A percentile compares a stretch with the other conserved stretches of the same genome.
These are phyloP conservation scores for Sporothrix brunneoviolacea DNA, from an alignment of 2,329 filamentous ascomycete genomes.

Conservation along the genomic window DNA sequence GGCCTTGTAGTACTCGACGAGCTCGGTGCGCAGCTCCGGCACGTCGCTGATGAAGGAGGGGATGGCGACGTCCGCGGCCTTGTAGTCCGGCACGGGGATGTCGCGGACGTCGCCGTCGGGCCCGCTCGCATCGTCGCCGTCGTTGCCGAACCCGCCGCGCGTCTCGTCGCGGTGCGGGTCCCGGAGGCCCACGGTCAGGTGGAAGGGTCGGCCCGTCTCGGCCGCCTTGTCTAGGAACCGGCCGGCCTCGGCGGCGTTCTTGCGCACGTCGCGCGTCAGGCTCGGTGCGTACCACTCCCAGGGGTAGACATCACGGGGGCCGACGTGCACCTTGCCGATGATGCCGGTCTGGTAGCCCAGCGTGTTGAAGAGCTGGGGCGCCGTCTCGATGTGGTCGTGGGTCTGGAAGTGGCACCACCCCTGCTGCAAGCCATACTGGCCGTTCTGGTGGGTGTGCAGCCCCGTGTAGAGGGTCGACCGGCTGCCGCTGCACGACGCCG, in stretches of 20 bases:
- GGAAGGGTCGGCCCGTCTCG: constrained; percentile 29
- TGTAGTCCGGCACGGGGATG: constrained; percentile 19
- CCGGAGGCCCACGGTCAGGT: constrained; percentile 38
- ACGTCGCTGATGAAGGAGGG: constrained; percentile 35
- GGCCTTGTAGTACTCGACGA: constrained; percentile 35
- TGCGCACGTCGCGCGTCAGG: constrained; percentile 36
- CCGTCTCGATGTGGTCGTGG: constrained; percentile 36
- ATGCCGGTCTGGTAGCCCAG: constrained; percentile 40
- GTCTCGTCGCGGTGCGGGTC: constrained; percentile 40
- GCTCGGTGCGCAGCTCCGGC: constrained; percentile 34
- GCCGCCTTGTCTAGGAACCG: constrained; percentile 32
- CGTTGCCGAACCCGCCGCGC: constrained; percentile 38
- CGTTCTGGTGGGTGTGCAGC: constrained; percentile 42
- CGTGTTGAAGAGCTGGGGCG: constrained; percentile 31
- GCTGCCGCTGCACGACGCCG: constrained; percentile 42
- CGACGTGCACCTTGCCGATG: constrained; percentile 43
- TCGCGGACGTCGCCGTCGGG: constrained; percentile 15
- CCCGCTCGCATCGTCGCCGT: constrained; percentile 21
- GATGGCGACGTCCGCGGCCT: constrained; percentile 31
- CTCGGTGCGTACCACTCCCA: constrained; percentile 37
- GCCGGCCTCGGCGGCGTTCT: constrained; percentile 31
- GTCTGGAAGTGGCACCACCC: constrained; percentile 37
- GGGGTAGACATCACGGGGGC: constrained; percentile 32
- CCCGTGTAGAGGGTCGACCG: constrained; percentile 43
- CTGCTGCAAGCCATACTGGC: constrained; percentile 38